Evolutionary conservation across 345 rosid genomes (phyloP).

Genomic region (Corchorus olitorius): DNA sequence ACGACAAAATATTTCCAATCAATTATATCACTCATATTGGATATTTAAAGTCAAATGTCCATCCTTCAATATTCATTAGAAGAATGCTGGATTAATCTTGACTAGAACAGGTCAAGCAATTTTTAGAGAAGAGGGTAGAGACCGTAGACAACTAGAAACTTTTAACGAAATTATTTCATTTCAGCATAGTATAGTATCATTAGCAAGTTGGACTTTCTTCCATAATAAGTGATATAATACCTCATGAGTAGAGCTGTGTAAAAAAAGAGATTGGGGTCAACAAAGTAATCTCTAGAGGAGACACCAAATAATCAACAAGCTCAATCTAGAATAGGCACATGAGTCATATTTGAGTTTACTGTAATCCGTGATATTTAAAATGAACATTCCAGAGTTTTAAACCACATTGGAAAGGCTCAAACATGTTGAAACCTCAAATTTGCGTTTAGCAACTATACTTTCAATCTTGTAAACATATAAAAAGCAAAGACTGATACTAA

Average conservation of each 20-base stretch:
- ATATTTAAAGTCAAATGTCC: neutral
- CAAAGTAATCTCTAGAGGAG: neutral
- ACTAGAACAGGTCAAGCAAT: neutral
- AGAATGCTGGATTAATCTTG: neutral
- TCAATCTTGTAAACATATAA: too few relatives aligned
- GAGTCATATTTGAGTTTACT: neutral
- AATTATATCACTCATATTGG: neutral
- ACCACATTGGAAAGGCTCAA: neutral
- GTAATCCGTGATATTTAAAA: neutral
- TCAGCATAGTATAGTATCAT: neutral
- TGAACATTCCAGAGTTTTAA: neutral
- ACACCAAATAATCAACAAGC: neutral
- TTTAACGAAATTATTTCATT: neutral
- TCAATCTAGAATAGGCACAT: neutral
- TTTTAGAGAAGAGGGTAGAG: neutral
- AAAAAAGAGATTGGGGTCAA: neutral
- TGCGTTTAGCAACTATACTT: neutral
- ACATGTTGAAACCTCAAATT: neutral
- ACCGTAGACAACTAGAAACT: neutral
- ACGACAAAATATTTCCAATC: neutral
- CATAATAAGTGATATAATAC: neutral
- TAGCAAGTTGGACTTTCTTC: neutral
- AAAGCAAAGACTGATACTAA: too few relatives aligned
- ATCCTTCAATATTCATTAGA: neutral
- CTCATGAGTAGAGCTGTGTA: neutral